phyloP scores from a whole-genome alignment of 192 early-diverging fungal species.

The Entomortierella parvispora region DNA sequence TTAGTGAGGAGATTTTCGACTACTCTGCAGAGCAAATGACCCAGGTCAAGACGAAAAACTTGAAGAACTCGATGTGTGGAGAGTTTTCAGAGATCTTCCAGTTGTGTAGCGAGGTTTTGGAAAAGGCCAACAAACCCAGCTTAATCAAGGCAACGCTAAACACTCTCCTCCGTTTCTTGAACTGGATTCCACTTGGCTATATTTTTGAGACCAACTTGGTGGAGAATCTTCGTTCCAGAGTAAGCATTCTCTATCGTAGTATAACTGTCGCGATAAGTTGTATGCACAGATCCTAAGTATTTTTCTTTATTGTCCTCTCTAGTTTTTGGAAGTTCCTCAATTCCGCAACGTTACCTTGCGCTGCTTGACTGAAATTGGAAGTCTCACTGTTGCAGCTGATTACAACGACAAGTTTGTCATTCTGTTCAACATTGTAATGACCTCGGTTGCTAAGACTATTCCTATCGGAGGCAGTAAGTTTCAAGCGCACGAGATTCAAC shows the following conservation, averaged over 20 bases:
- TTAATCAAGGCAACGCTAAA: constrained; percentile 93
- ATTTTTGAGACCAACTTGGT: constrained; percentile 97
- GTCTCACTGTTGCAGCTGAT: constrained; percentile 79
- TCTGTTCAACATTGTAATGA: constrained; percentile 89
- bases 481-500: not conserved
- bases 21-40: constrained; percentile 99
- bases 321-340: constrained; percentile 87
- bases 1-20: constrained; percentile 99
- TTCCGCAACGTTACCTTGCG: constrained; percentile 96
- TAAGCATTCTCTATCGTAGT: constrained; percentile 42
- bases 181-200: constrained; percentile 98
- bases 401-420: constrained; percentile 88
- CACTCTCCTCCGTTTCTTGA: constrained; percentile 94
- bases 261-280: too few relatives aligned
- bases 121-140: constrained; percentile 88
- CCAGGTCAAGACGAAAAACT: constrained; percentile 90
- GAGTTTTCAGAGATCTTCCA: constrained; percentile 97
- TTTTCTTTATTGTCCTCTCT: not conserved
- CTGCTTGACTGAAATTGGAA: constrained; percentile 97
- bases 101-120: constrained; percentile 93
- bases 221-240: constrained; percentile 80
- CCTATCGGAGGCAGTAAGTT: constrained; percentile 72
- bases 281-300: too few relatives aligned
- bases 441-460: constrained; percentile 72
- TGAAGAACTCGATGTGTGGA: constrained; percentile 94